phyloP scores from a whole-genome alignment of 441 rosid genomes.

The Gossypium schwendimanii region DNA sequence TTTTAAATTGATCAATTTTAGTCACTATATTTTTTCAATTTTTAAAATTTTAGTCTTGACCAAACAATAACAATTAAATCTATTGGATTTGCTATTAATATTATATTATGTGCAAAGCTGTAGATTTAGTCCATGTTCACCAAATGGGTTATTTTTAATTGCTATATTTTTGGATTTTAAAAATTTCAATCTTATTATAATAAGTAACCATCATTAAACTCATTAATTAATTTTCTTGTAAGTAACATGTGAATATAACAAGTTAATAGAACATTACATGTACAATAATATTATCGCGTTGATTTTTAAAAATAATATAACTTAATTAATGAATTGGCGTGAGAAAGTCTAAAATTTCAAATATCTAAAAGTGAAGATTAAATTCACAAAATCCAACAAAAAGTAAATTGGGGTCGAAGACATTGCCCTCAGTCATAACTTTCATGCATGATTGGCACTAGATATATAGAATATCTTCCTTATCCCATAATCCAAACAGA shows the following conservation, averaged over 20 bases:
- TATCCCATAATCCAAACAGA: constrained; percentile 12
- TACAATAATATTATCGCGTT: too few species aligned
- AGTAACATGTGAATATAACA: too few species aligned
- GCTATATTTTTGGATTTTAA: too few species aligned
- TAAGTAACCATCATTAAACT: background rate
- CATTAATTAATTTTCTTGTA: too few species aligned
- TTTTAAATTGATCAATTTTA: too few species aligned
- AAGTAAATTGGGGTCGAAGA: background rate
- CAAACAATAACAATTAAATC: too few species aligned
- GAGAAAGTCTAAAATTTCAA: background rate
- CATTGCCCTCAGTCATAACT: background rate
- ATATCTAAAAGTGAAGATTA: background rate
- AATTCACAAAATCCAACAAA: background rate
- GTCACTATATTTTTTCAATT: too few species aligned
- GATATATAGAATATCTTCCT: constrained; percentile 5
- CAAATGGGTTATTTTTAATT: too few species aligned
- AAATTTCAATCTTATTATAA: too few species aligned
- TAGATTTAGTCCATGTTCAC: background rate
- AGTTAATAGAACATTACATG: too few species aligned
- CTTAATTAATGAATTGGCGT: background rate
- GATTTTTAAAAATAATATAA: too few species aligned
- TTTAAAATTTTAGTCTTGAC: background rate
- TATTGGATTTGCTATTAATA: background rate
- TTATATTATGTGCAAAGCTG: too few species aligned
- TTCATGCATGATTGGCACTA: constrained; percentile 9